phyloP scores from a whole-genome alignment of 208 protist genomes.

The Trypanosoma caninum region DNA sequence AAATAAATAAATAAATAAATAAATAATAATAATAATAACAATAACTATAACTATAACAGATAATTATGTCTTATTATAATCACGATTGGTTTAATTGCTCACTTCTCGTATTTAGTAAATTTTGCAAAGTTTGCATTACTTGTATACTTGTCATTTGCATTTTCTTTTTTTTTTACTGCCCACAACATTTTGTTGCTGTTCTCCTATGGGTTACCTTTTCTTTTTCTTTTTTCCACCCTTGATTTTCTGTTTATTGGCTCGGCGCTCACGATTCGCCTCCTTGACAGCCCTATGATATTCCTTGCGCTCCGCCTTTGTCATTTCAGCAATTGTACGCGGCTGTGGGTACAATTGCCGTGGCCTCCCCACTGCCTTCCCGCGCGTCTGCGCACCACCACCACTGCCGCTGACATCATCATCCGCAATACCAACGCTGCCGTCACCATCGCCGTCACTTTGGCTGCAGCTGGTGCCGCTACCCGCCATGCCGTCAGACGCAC shows the following conservation, averaged over 20 bases:
- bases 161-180: background rate
- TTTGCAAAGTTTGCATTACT: no score
- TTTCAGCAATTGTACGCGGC: constrained; percentile 52
- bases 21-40: no score
- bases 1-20: no score
- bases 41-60: no score
- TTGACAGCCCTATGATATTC: constrained; percentile 73
- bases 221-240: constrained; percentile 41
- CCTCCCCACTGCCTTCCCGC: constrained; percentile 42
- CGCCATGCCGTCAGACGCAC: constrained; percentile 1
- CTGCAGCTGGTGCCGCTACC: constrained; percentile 5
- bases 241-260: constrained; percentile 73
- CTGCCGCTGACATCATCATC: constrained; percentile 6
- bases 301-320: constrained; percentile 86
- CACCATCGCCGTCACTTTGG: constrained; percentile 28
- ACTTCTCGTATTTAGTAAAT: no score
- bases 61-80: no score
- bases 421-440: constrained; percentile 19
- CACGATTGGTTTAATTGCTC: no score
- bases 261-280: constrained; percentile 67
- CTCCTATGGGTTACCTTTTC: constrained; percentile 25
- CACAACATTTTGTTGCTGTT: background rate
- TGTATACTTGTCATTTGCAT: no score
- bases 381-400: constrained; percentile 51
- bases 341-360: background rate